phyloP scores from a whole-genome alignment of 768 basidiomycete species.

The Psilocybe cyanescens region DNA sequence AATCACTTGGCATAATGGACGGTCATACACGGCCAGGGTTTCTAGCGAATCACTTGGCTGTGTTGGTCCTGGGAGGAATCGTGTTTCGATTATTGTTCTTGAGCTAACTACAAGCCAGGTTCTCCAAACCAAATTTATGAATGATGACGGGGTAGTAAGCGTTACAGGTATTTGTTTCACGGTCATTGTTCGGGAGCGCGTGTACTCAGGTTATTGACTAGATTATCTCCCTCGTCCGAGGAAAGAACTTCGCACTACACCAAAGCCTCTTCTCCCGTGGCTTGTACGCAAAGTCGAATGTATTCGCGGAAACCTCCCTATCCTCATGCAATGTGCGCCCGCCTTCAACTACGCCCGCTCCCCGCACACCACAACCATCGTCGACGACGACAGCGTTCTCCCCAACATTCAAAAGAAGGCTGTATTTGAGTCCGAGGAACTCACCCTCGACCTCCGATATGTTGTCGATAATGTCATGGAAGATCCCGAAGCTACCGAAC shows the following conservation, averaged over 20 bases:
- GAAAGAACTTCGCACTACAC: constrained; percentile 33
- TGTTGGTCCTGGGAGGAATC: constrained; percentile 1
- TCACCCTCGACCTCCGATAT: constrained; percentile 79
- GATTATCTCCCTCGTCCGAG: constrained; percentile 81
- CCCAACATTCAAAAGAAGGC: constrained; percentile 45
- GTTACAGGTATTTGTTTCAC: constrained; percentile 62
- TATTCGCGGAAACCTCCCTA: constrained; percentile 79
- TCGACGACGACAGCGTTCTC: constrained; percentile 42
- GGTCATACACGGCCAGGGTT: no score
- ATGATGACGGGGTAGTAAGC: constrained; percentile 83
- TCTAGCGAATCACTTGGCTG: no score
- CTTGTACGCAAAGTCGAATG: constrained; percentile 85
- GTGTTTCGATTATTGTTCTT: no score
- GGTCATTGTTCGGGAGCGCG: not conserved
- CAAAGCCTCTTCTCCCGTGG: constrained; percentile 80
- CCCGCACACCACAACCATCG: constrained; percentile 64
- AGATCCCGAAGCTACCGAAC: constrained; percentile 47
- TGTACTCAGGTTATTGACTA: constrained; percentile 7
- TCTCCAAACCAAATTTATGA: constrained; percentile 90
- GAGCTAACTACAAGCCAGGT: constrained; percentile 44
- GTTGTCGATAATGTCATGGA: constrained; percentile 54
- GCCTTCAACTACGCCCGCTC: constrained; percentile 95
- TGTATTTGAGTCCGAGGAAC: constrained; percentile 58
- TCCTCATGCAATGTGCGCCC: constrained; percentile 90
- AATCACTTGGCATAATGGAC: no score